Conservation (phyloP, 176 grass and related monocot genomes). For the Poa annua region DNA sequence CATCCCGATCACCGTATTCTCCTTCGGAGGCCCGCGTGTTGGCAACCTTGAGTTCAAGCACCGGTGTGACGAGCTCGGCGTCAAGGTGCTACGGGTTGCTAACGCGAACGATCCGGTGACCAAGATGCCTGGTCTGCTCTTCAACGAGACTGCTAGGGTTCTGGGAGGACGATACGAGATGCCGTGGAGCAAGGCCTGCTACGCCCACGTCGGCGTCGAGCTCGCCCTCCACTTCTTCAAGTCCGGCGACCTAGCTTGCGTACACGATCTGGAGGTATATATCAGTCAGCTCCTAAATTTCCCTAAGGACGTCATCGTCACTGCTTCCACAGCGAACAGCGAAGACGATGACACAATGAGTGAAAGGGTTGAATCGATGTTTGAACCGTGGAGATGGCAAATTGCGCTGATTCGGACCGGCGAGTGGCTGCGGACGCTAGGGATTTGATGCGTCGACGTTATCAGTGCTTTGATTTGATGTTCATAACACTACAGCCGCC, state of each 20-base stretch:
- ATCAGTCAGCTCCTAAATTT: constrained; percentile 48
- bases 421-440: constrained; percentile 54
- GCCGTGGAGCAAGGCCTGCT: constrained; percentile 70
- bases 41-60: constrained; percentile 71
- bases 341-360: background rate
- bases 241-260: constrained; percentile 47
- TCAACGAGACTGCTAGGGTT: constrained; percentile 59
- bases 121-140: constrained; percentile 65
- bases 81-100: constrained; percentile 75
- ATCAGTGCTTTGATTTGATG: background rate
- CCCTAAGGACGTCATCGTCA: background rate
- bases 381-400: constrained; percentile 55
- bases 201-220: constrained; percentile 76
- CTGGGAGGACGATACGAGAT: constrained; percentile 45
- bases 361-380: background rate
- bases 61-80: constrained; percentile 69
- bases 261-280: constrained; percentile 74
- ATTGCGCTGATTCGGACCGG: constrained; percentile 42
- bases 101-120: constrained; percentile 72
- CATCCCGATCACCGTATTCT: constrained; percentile 71
- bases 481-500: background rate
- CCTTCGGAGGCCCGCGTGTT: constrained; percentile 68
- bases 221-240: constrained; percentile 68
- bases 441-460: constrained; percentile 23
- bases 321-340: background rate